Base-by-base conservation (phyloP, 2,329 filamentous ascomycete species). In the Drechslerella stenobrocha region DNA sequence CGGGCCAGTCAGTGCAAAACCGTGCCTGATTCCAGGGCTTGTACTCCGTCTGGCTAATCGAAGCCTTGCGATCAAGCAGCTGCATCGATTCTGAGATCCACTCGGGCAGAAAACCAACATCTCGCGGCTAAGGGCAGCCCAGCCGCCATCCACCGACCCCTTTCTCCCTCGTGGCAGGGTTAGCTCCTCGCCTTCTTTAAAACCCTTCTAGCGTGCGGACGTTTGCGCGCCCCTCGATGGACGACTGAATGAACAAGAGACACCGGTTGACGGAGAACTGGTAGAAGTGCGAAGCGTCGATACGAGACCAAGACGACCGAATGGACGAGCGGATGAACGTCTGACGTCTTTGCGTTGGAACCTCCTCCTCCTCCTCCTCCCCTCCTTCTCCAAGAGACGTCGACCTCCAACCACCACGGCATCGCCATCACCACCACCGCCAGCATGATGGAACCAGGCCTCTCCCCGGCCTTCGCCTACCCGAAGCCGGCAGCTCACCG, bases 361-460 rank as follows among this genome's bases (percentile, higher is more conserved):
- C 13, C 37, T 42, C n/a, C 37, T 20, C 37, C 37, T 42, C 37
- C 15, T 5, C 37, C 18, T 5, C 15, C 37, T 5, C 7, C 8
- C 37, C 15, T n/a, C 34, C 8, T 18, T 18, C 9, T 20, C 37
- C 13, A 42, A 13, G 18, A 13, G 15, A 3, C 37, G 3, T 5
- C 9, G 3, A 7, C 15, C 15, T 18, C 37, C 37, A 7, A 5
- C 13, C 15, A 18, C 15, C 18, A n/a, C 26, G n/a, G 8, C 30
- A 50, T 50, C 46, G 13, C 18, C 26, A 9, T 28, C 30, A 34
- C 20, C 18, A 50, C 23, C 35, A 46, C 37, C 56, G 47, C 55
- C 23, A 67, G 48, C 44, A 67, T 67, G 63, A 67, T 67, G 63
- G 63, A 67, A 52, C 63, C 63, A 11, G 63, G 63, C 55, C 63